Base-by-base conservation (phyloP, 2,329 filamentous ascomycete genomes). In the Myrmaecium sp. region DNA sequence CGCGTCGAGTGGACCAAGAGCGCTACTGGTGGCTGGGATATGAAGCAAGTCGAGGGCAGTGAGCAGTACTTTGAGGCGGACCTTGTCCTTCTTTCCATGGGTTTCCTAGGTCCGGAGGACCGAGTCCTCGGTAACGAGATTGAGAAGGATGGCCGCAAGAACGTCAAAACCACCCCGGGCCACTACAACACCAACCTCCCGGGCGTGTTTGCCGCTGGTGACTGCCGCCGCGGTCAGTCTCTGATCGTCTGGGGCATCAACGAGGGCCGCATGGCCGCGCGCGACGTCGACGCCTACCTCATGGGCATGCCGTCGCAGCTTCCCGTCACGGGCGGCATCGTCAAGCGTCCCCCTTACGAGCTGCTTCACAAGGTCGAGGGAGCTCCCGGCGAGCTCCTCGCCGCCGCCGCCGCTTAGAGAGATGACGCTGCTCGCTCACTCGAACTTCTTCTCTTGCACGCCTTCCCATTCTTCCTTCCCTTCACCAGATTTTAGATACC, bases 201-300 rank as follows among this genome's bases (percentile, higher is more conserved):
- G 10, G 86, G 84, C 36, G 74, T 94, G 27, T 94, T 93, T 52
- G 83, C 86, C 33, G 86, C 86, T 34, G 86, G 86, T 57, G 86
- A 95, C 56, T 94, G 86, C 55, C 78, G 84, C 34, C 77, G 86
- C 46, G 86, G 86, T 30, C 86, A 95, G 59, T 92, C 82, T 30
- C 64, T 95, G 31, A 94, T 95, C 55, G 84, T 95, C 38, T 95
- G 84, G 82, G 86, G 84, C 50, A 95, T 95, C 63, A 95, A 95
- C 50, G 86, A 95, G 59, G 86, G 86, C 44, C 79, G 86, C 42
- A 80, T 89, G 60, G 76, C 78, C 42, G 86, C 86, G 43, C 78
- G 86, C 35, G 84, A 95, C 54, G 78, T 94, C 30, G 86, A 95
- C 52, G 55, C 81, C 27, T 93, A 71, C 64, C 74, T 95, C 23